These are phyloP conservation scores for Nakazawaea wyomingensis DNA, from an alignment of 805 yeast species.

Conservation along the genomic window DNA sequence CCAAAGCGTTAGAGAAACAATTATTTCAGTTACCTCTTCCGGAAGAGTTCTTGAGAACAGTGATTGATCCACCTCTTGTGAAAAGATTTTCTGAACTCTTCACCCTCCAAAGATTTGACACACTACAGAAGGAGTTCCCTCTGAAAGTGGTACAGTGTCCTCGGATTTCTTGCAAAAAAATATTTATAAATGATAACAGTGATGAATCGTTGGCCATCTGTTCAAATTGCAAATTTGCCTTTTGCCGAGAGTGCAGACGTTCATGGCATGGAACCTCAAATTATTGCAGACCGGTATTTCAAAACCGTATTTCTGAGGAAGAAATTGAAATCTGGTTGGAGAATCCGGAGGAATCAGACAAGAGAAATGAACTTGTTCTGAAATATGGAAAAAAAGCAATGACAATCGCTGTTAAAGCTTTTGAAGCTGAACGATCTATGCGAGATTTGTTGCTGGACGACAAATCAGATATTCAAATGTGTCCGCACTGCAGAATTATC, in stretches of 20 bases:
- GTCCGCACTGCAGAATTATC: slow-evolving; percentile 47
- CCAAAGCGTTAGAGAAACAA: slow-evolving; percentile 27
- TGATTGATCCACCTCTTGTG: slow-evolving; percentile 26
- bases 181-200: slow-evolving; percentile 42
- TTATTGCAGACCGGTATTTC: slow-evolving; percentile 33
- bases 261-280: slow-evolving; percentile 58
- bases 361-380: slow-evolving; percentile 21
- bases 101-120: slow-evolving; percentile 34
- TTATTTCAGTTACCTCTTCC: slow-evolving; percentile 39
- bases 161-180: slow-evolving; percentile 34
- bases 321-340: slow-evolving; percentile 32
- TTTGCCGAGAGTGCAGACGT: slow-evolving; percentile 50
- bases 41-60: slow-evolving; percentile 25
- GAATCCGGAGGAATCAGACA: slow-evolving; percentile 29
- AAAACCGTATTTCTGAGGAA: slow-evolving; percentile 30
- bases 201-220: slow-evolving; percentile 46
- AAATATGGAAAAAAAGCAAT: slow-evolving; percentile 43
- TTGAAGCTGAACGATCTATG: slow-evolving; percentile 41
- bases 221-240: slow-evolving; percentile 43
- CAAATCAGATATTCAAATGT: slow-evolving; percentile 37
- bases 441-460: slow-evolving; percentile 36
- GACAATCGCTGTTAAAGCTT: slow-evolving; percentile 37
- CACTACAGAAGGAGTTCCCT: slow-evolving; percentile 40
- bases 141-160: slow-evolving; percentile 48
- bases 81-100: slow-evolving; percentile 35